Conservation (phyloP, 805 yeast genomes). For the Grigorovia jiainica region DNA sequence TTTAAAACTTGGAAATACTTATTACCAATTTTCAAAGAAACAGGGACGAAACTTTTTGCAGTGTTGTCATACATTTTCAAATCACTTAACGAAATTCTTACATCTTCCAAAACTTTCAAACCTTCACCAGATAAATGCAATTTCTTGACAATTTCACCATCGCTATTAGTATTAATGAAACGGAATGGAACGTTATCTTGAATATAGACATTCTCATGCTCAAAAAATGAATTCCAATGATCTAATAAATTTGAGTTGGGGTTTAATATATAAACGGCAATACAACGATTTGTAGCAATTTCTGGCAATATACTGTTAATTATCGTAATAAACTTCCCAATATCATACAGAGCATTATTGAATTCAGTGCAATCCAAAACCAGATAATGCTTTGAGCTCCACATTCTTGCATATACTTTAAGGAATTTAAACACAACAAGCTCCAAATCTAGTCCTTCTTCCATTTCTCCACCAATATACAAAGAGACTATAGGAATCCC, state of each 20-base stretch:
- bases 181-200: conserved; percentile 24
- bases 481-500: conserved; percentile 63
- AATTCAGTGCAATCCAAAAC: conserved; percentile 65
- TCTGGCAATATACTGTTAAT: conserved; percentile 42
- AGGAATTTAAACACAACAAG: conserved; percentile 49
- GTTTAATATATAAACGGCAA: conserved; percentile 41
- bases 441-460: conserved; percentile 35
- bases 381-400: conserved; percentile 57
- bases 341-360: conserved; percentile 21
- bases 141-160: conserved; percentile 34
- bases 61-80: conserved; percentile 42
- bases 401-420: conserved; percentile 57
- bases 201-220: conserved; percentile 18
- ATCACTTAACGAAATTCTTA: conserved; percentile 43
- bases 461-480: conserved; percentile 34
- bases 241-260: conserved; percentile 24
- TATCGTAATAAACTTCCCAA: conserved; percentile 18
- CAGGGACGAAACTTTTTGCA: conserved; percentile 46
- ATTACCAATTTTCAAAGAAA: conserved; percentile 59
- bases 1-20: conserved; percentile 50
- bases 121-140: conserved; percentile 37
- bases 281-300: conserved; percentile 43
- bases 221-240: conserved; percentile 18
- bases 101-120: conserved; percentile 36
- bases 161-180: conserved; percentile 41